Percentiles rank a stretch among this genome's conserved stretches.
These are phyloP conservation scores for Diaporthe vaccinii DNA, from an alignment of 2,329 filamentous ascomycete species.

Conservation along the genomic window DNA sequence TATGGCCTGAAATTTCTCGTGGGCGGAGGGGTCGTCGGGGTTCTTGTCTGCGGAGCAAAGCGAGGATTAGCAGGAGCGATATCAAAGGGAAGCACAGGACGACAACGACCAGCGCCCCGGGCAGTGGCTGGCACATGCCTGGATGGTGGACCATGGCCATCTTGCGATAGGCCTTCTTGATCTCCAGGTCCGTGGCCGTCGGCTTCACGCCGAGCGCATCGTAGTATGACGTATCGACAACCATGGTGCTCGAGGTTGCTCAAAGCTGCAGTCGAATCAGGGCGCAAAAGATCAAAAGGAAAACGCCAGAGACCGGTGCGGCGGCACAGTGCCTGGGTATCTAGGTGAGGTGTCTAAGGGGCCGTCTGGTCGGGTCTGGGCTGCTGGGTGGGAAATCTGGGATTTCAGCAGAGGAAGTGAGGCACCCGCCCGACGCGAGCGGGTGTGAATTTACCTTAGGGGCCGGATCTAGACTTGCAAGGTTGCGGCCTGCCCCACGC, in stretches of 20 bases:
- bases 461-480: conserved; percentile 19
- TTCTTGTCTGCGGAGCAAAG: conserved; percentile 82
- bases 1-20: conserved; percentile 93
- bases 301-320: background rate
- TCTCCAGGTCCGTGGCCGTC: conserved; percentile 89
- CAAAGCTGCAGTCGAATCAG: background rate
- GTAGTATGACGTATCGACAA: conserved; percentile 90
- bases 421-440: conserved; percentile 10
- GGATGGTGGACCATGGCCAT: conserved; percentile 94
- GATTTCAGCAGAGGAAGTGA: conserved; percentile 11
- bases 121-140: conserved; percentile 63
- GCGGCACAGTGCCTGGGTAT: conserved; percentile 27
- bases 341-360: background rate
- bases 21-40: conserved; percentile 92
- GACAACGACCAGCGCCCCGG: background rate
- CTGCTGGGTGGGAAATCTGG: conserved; percentile 28
- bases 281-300: background rate
- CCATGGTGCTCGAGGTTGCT: conserved; percentile 69
- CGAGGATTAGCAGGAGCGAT: conserved; percentile 23
- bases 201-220: conserved; percentile 88
- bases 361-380: background rate
- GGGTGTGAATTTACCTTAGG: conserved; percentile 20
- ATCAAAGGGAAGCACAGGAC: background rate
- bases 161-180: conserved; percentile 97
- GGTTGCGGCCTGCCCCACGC: conserved; percentile 26